Conservation (phyloP, 805 yeast genomes). For the Scheffersomyces coipomensis region DNA sequence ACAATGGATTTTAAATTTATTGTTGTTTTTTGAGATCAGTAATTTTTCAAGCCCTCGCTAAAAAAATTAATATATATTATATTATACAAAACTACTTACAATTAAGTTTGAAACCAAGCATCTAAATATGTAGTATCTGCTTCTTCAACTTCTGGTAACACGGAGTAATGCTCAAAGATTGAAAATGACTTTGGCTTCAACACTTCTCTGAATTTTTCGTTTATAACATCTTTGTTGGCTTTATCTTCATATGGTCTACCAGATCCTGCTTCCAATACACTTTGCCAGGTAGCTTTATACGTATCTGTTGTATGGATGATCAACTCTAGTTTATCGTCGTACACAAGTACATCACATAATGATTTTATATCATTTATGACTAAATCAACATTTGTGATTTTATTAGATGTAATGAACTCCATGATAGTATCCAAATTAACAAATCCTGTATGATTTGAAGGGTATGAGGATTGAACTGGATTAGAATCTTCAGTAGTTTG, state of each 20-base stretch:
- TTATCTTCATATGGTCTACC: conserved; percentile 32
- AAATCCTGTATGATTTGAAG: conserved; percentile 58
- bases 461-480: conserved; percentile 48
- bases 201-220: conserved; percentile 1
- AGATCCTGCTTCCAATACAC: conserved; percentile 69
- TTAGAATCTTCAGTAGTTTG: conserved; percentile 34
- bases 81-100: conserved; percentile 9
- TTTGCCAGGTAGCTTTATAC: conserved; percentile 81
- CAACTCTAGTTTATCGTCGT: conserved; percentile 80
- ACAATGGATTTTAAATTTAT: no score
- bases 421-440: conserved; percentile 74
- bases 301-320: conserved; percentile 52
- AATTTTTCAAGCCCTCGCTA: no score
- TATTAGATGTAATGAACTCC: conserved; percentile 67
- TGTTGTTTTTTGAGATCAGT: no score
- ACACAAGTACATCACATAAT: conserved; percentile 82
- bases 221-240: conserved; percentile 8
- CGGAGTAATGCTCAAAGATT: conserved; percentile 29
- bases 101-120: conserved; percentile 32
- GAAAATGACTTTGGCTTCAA: conserved; percentile 14
- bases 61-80: neutral
- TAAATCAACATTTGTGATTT: conserved; percentile 81
- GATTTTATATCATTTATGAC: conserved; percentile 71
- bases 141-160: conserved; percentile 25
- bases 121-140: conserved; percentile 33